A percentile compares a stretch with the other conserved stretches of the same genome.
Conservation (phyloP, 140 eudicot genomes). For the Flaveria floridana region DNA sequence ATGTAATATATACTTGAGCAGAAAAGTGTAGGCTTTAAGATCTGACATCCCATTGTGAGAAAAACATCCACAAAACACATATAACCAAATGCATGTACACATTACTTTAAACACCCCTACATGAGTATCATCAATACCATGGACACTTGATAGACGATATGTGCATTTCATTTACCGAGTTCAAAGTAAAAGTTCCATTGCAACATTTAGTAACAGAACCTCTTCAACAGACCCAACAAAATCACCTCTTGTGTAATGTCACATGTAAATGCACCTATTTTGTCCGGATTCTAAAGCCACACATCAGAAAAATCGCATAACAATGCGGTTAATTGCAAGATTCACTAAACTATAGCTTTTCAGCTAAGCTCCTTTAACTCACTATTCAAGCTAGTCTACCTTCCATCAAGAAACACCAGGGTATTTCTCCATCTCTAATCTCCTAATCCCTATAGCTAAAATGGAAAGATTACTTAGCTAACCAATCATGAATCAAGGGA, state of each 20-base stretch:
- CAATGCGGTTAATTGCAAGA: too few relatives aligned
- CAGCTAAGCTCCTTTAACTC: neutral
- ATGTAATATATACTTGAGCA: neutral
- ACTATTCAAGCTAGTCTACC: neutral
- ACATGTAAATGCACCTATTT: slow-evolving; percentile 11
- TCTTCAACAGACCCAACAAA: slow-evolving; percentile 5
- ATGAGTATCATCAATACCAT: neutral
- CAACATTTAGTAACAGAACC: neutral
- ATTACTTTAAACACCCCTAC: neutral
- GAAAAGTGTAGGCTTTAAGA: neutral
- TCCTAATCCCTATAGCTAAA: slow-evolving; percentile 17
- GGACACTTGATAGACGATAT: neutral
- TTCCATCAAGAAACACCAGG: neutral
- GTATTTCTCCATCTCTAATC: neutral
- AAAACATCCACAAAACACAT: neutral
- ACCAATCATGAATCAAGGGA: slow-evolving; percentile 12
- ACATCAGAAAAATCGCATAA: neutral
- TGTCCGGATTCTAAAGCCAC: neutral
- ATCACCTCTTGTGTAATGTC: neutral
- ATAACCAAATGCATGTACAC: neutral
- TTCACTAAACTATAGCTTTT: slow-evolving; percentile 7
- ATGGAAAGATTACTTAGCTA: neutral
- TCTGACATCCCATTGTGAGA: neutral
- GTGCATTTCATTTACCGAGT: neutral
- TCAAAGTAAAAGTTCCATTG: neutral